Evolutionary conservation across 2,329 filamentous ascomycete genomes (phyloP), one percentile per base, ranked within the genome.

Genomic region (Fonsecaea pedrosoi): DNA sequence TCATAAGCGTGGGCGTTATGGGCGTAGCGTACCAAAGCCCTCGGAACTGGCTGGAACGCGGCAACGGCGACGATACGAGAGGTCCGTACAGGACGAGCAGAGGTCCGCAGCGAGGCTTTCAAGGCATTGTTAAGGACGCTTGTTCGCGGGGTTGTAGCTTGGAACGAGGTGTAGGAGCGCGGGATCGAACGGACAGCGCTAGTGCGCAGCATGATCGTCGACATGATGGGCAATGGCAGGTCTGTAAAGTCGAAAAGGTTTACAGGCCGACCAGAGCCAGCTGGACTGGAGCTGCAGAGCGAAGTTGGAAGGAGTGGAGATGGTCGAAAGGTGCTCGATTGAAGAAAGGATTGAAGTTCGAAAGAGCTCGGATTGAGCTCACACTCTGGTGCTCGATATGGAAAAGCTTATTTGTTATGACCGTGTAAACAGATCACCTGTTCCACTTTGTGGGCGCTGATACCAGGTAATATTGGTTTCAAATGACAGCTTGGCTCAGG

Each of bases 11-110:
- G 63, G 15, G 75, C 73, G 18, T 69, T 68, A 37, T 70, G 63
- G 21, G 66, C 68, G 75, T 83, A 81, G 70, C 83, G 84, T 71
- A 84, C 79, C 54, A 84, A 78, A 54, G 82, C 79, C 53, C 79
- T 82, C 69, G 79, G 81, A 40, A 82, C 75, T 50, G 82, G 81
- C 74, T 81, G 80, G 74, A 77, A 78, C 71, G 77, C 71, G 65
- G 79, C 75, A 65, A 84, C 74, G 70, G 81, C 78, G 67, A 83
- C 74, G 34, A 79, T 72, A 21, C 76, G 74, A 37, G 78, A 71
- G 64, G 75, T 73, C 71, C 75, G 71, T 67, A 75, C 73, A 64
- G 78, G 79, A 69, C 78, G 75, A 71, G 80, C 77, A 62, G 78
- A 79, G 73, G 77, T 78, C 66, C 76, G 72, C 70, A 82, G 70